Base-by-base conservation (phyloP, 305 asterid species). In the Petunia hybrid region DNA sequence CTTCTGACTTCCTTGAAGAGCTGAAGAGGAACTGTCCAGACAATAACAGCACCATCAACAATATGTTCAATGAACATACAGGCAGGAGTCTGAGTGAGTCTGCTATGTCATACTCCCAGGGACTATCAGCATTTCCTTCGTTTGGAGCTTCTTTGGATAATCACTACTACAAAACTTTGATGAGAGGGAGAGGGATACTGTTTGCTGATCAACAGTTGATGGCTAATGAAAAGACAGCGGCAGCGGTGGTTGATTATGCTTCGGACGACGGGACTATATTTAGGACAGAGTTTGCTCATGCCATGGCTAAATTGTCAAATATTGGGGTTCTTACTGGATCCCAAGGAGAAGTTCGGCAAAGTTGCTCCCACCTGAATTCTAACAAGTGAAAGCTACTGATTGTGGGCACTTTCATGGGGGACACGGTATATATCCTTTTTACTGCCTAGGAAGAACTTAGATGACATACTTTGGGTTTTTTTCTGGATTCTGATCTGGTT, bases 161-260 rank as follows among this genome's bases (percentile, higher is more conserved):
- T 57, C 87, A 83, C 39, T 85, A 85, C 71, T 85, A 67, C 46
- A 61, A 66, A 60, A 82, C 56, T 36, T 62, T 83, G 77, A 36
- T 48, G 69, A 80, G 70, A 64, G 83, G 85, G 40, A 81, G 59
- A 87, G 90, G 87, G 68, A 63, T 83, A 2, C 82, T 85, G 12
- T 76, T 80, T 35, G 82, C 86, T 13, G 90, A 87, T 61, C 88
- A 85, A 76, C 86, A 83, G 40, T 51, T 87, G 79, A 79, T 83
- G 88, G 80, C 75, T 6, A 4, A 80, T 13, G 87, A 81, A 80
- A 65, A 83, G 76, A 83, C 90, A 0, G 82, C 83, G 2, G 10
- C 68, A 43, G 68, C 64, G 1, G 88, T 83, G 56, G 14, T 41
- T 10, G 85, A 85, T n/a, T 85, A 81, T 22, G 81, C 87, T 39